Percentiles rank a stretch among this genome's conserved stretches.
phyloP scores from a whole-genome alignment of 1,284 basidiomycete genomes.

The Lentinula novae-zelandiae region DNA sequence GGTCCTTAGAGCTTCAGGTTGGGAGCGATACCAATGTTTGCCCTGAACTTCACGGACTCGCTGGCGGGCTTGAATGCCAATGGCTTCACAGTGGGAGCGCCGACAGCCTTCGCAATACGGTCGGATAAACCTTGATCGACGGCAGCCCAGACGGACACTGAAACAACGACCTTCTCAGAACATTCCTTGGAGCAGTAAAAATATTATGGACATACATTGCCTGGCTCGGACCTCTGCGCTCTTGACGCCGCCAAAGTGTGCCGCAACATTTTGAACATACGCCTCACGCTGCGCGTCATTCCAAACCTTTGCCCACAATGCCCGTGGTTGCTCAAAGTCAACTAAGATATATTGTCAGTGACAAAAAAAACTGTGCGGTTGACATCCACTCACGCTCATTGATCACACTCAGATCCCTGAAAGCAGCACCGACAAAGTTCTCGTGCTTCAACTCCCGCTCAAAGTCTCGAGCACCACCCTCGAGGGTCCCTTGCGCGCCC shows the following conservation, averaged over 20 bases:
- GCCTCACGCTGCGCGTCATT: constrained; percentile 63
- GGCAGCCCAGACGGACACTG: constrained; percentile 79
- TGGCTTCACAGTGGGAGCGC: constrained; percentile 53
- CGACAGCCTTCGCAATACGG: constrained; percentile 72
- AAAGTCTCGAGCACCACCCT: constrained; percentile 34
- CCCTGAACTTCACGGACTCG: constrained; percentile 53
- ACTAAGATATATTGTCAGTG: constrained; percentile 34
- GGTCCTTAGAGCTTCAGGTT: constrained; percentile 7
- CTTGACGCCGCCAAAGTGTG: constrained; percentile 68
- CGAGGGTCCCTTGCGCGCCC: constrained; percentile 33
- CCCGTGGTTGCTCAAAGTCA: constrained; percentile 91
- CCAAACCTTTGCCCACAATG: constrained; percentile 78
- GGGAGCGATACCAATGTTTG: constrained; percentile 31
- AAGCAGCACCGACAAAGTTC: constrained; percentile 70
- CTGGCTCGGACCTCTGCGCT: constrained; percentile 60
- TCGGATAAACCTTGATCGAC: constrained; percentile 72
- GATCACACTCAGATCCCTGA: constrained; percentile 72
- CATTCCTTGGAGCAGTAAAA: neutral
- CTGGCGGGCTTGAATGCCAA: constrained; percentile 60
- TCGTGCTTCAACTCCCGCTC: constrained; percentile 59
- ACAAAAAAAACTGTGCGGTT: neutral
- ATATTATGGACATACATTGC: constrained; percentile 50
- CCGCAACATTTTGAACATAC: constrained; percentile 76
- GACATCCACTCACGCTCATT: constrained; percentile 58
- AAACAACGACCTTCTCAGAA: constrained; percentile 2